Conservation (phyloP, 2,329 filamentous ascomycete genomes). For the Salinomyces thailandicus region DNA sequence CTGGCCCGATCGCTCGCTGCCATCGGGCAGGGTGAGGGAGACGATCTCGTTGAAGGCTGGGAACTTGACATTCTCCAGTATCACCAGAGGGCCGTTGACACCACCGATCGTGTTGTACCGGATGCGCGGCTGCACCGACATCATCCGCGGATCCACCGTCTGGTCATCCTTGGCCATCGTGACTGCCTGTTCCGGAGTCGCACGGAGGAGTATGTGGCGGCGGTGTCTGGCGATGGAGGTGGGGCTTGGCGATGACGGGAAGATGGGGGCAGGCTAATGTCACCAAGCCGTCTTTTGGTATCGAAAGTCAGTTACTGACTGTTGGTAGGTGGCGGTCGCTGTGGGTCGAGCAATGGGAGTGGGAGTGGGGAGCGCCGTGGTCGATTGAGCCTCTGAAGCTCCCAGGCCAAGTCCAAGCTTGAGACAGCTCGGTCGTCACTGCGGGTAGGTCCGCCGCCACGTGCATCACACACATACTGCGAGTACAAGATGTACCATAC, state of each 20-base stretch:
- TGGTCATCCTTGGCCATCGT: conserved; percentile 24
- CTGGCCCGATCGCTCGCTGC: conserved; percentile 84
- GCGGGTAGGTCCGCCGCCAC: background rate
- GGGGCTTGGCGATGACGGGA: background rate
- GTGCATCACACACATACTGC: too few species aligned
- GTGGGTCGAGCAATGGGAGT: too few species aligned
- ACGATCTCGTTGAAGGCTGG: conserved; percentile 96
- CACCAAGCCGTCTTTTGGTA: too few species aligned
- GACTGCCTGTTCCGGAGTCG: too few species aligned
- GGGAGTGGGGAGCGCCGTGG: background rate
- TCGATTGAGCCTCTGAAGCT: background rate
- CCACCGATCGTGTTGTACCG: conserved; percentile 97
- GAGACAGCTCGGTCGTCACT: background rate
- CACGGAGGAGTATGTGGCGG: too few species aligned
- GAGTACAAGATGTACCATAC: too few species aligned
- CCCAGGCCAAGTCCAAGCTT: background rate
- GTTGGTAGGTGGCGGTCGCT: too few species aligned
- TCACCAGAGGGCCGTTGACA: conserved; percentile 95
- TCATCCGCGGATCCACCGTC: conserved; percentile 39
- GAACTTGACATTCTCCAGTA: conserved; percentile 98
- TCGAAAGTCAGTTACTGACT: too few species aligned
- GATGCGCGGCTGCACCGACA: conserved; percentile 58
- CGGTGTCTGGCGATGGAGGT: background rate
- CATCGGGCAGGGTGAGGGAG: conserved; percentile 88
- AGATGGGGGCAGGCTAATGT: background rate